Conservation (phyloP, 1,284 basidiomycete species). For the Cryptococcus wingfieldii region DNA sequence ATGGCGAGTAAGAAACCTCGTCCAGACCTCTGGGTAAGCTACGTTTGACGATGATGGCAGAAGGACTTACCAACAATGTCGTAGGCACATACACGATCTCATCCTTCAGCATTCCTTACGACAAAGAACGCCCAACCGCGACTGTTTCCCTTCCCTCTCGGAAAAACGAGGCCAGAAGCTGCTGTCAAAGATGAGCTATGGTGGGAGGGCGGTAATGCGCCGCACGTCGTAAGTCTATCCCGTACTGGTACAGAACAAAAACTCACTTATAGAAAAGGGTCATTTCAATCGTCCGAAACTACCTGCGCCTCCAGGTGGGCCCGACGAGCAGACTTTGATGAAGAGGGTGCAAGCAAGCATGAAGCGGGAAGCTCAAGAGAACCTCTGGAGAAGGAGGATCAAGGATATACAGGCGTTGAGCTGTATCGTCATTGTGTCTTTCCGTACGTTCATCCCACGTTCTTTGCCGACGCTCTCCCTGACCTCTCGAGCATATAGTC, state of each 20-base stretch:
- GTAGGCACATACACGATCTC: constrained; percentile 33
- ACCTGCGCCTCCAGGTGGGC: constrained; percentile 13
- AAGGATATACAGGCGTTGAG: constrained; percentile 28
- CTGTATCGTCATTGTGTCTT: constrained; percentile 28
- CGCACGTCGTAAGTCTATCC: constrained; percentile 32
- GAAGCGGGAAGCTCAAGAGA: constrained; percentile 24
- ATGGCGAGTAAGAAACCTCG: constrained; percentile 14
- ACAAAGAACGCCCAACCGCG: constrained; percentile 31
- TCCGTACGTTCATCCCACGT: constrained; percentile 17
- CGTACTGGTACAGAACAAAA: not conserved
- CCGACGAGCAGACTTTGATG: constrained; percentile 20
- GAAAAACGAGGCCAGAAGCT: constrained; percentile 33
- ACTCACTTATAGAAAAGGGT: constrained; percentile 15
- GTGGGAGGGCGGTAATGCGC: constrained; percentile 43
- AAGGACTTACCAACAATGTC: not conserved
- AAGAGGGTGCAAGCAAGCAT: constrained; percentile 26
- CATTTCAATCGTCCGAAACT: constrained; percentile 37
- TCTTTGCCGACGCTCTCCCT: too few relatives aligned
- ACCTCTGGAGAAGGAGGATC: constrained; percentile 37
- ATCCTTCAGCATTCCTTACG: constrained; percentile 38
- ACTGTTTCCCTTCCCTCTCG: constrained; percentile 38
- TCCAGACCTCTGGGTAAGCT: constrained; percentile 27
- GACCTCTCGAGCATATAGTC: constrained; percentile 10
- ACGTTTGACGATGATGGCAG: not conserved
- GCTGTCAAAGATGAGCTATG: constrained; percentile 35